Conservation (phyloP, 2,329 filamentous ascomycete species). For the Xylariales sp. region DNA sequence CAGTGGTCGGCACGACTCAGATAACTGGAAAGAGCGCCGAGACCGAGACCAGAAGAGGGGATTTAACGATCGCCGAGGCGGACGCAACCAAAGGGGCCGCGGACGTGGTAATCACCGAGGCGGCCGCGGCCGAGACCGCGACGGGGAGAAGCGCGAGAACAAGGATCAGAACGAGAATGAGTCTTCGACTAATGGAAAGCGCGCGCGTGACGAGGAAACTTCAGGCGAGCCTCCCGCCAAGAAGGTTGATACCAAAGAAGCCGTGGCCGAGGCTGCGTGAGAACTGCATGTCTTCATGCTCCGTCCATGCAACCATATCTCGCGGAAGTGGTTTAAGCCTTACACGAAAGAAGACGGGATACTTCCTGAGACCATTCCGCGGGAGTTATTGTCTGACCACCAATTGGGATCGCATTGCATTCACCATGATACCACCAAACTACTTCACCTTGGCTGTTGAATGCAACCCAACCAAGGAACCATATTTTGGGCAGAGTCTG, state of each 20-base stretch:
- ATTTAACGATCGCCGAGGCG: conserved; percentile 45
- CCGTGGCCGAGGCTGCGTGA: conserved; percentile 16
- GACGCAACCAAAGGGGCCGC: conserved; percentile 30
- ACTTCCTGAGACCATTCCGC: too few species aligned
- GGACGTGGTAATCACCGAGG: conserved; percentile 21
- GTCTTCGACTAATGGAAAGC: conserved; percentile 43
- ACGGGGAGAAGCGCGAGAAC: conserved; percentile 31
- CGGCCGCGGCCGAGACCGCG: conserved; percentile 37
- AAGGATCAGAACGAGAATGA: conserved; percentile 24
- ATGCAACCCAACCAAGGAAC: too few species aligned
- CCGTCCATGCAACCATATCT: too few species aligned
- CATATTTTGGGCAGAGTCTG: too few species aligned
- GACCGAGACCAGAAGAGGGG: conserved; percentile 59
- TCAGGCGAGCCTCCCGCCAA: conserved; percentile 49
- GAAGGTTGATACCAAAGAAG: conserved; percentile 55
- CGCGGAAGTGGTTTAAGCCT: too few species aligned
- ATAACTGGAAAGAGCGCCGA: conserved; percentile 62
- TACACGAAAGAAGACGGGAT: too few species aligned
- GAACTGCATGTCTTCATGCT: too few species aligned
- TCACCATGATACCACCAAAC: too few species aligned
- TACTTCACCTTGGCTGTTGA: too few species aligned
- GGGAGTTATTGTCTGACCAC: too few species aligned
- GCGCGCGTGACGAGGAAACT: conserved; percentile 43
- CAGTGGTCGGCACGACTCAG: conserved; percentile 37
- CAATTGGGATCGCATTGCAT: too few species aligned